These are phyloP conservation scores for Microthlaspi erraticum DNA, from an alignment of 345 rosid genomes.

Conservation along the genomic window DNA sequence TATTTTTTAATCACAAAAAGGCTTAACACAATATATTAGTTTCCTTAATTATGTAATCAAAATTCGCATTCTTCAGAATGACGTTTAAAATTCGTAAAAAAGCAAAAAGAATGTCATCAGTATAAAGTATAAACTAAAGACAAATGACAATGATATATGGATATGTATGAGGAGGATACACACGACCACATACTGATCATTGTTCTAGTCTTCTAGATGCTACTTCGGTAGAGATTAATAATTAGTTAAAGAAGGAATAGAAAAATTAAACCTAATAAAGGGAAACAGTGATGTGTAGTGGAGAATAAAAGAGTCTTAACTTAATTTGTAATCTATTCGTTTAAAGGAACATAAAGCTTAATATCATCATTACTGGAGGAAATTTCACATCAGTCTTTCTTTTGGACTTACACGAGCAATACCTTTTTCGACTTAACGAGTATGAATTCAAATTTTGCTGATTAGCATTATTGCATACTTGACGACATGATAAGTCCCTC, in stretches of 20 bases:
- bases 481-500: not conserved
- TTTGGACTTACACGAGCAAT: slow-evolving; percentile 26
- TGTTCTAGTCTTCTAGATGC: slow-evolving; percentile 32
- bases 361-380: slow-evolving; percentile 43
- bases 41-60: slow-evolving; percentile 20
- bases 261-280: slow-evolving; percentile 26
- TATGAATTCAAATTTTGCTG: slow-evolving; percentile 13
- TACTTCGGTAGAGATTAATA: not conserved
- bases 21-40: slow-evolving; percentile 27
- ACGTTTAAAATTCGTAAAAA: not conserved
- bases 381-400: slow-evolving; percentile 27
- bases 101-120: not conserved
- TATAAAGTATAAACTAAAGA: too few species aligned
- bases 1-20: not conserved
- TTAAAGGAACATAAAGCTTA: slow-evolving; percentile 39
- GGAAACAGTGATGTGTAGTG: slow-evolving; percentile 36
- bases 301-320: slow-evolving; percentile 30
- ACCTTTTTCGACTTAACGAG: slow-evolving; percentile 13
- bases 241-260: not conserved
- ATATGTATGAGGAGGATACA: slow-evolving; percentile 18
- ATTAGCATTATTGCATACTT: slow-evolving; percentile 7
- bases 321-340: slow-evolving; percentile 20
- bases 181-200: slow-evolving; percentile 22
- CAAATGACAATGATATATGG: too few species aligned
- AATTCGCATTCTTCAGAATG: not conserved